Evolutionary conservation across 164 flowering plant genomes (phyloP), one percentile per base, ranked within the genome.

Genomic region (Akebia trifoliata): DNA sequence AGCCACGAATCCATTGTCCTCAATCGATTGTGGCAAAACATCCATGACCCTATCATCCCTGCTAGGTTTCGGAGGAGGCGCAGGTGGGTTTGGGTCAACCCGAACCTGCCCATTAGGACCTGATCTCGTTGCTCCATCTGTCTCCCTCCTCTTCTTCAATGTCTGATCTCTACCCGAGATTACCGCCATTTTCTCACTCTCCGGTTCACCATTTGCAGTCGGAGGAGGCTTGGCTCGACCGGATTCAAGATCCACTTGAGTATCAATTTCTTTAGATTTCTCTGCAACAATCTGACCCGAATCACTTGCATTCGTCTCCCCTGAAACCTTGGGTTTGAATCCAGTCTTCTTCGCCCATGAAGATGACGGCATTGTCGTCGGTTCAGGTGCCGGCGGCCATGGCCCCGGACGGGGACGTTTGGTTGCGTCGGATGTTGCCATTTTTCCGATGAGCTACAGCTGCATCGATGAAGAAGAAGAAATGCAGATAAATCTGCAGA

Each of bases 261-360:
- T 20, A 18, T 63, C n/a, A n/a, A n/a, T n/a, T 42, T 76, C 76
- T 47, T 48, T 72, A n/a, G 79, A 69, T 59, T 31, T 63, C 10
- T 66, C 58, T 3, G 64, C 50, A 0, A 62, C 39, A 46, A 83
- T 73, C 65, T 74, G 90, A 14, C 89, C 94, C 24, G 95, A 87
- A 44, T 84, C 78, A 30, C 72, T 64, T 46, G 78, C 85, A 72
- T 76, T 82, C 44, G 92, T 70, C 78, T 93, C 98, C 2, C 98
- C 98, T 22, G 98, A 93, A 64, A 90, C 79, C 65, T 78, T 85
- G 12, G 94, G 81, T 9, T 77, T 74, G 77, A 93, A 93, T 0
- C 96, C 95, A 24, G 97, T 87, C 34, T 72, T 66, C 73, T 79
- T 86, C 3, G 99, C 99, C 99, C 99, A 90, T 0, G 95, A 77